Evolutionary conservation across 2,329 filamentous ascomycete genomes (phyloP), one percentile per base, ranked within the genome.

Genomic region (Tolypocladium amazonense): DNA sequence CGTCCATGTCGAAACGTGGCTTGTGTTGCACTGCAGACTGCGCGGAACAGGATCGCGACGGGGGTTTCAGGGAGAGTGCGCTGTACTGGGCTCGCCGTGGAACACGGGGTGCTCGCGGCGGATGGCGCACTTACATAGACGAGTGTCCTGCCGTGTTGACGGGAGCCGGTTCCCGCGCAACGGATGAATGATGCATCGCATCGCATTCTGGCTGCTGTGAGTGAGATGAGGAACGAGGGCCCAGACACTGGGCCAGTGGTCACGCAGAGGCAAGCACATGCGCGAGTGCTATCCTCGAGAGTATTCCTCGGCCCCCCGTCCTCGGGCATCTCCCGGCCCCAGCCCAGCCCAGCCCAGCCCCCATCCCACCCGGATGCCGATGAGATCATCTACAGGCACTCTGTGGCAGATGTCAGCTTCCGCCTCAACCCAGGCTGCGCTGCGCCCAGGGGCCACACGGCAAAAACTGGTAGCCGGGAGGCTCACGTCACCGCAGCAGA

Each of bases 1-100:
- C 43, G 43, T 15, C 23, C 43, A 18, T 33, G 27, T 41, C 56
- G 61, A 59, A 62, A 62, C 62, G 62, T 63, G 62, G 62, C 53
- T 57, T 52, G 59, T 7, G 61, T 60, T 59, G 59, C 61, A 63
- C 59, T 55, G 61, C 62, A 58, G 57, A 14, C 50, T 27, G 50
- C 23, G 27, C 18, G 47, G 47, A 53, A 9, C 27, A 20, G 47
- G 5, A 50, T 50, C 45, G 47, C 47, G 47, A 52, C 47, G 47
- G 27, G 47, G 47, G 47, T 9, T 15, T 18, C 14, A 39, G 38
- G 20, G 15, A 39, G 4, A n/a, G 33, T 35, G 33, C 33, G 38
- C 38, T 15, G 1, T 7, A 3, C 38, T 39, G 38, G 2, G 14
- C 14, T 39, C 39, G 39, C 39, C 20, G 20, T 43, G 20, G 39